A percentile compares a stretch with the other conserved stretches of the same genome.
These are phyloP conservation scores for Ilyonectria robusta DNA, from an alignment of 2,329 filamentous ascomycete genomes.

Conservation along the genomic window DNA sequence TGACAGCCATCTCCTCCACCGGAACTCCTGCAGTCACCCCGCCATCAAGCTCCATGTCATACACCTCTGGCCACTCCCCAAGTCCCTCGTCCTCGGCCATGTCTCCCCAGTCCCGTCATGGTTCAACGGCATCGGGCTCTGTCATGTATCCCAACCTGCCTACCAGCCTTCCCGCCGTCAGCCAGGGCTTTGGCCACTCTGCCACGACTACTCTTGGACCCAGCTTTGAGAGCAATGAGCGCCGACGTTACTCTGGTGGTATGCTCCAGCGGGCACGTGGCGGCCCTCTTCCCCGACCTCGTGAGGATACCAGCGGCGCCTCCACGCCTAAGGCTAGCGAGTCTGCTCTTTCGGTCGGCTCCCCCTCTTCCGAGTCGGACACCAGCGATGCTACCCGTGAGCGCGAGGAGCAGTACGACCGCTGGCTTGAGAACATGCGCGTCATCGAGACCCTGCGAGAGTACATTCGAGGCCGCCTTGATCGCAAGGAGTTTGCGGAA, in stretches of 20 bases:
- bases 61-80: constrained; percentile 83
- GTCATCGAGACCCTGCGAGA: constrained; percentile 74
- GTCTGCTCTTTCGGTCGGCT: constrained; percentile 63
- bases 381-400: constrained; percentile 65
- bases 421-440: constrained; percentile 77
- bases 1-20: constrained; percentile 71
- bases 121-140: constrained; percentile 67
- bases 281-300: constrained; percentile 57
- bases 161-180: constrained; percentile 71
- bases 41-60: constrained; percentile 81
- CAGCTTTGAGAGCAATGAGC: constrained; percentile 74
- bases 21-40: constrained; percentile 85
- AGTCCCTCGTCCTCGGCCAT: constrained; percentile 79
- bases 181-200: constrained; percentile 77
- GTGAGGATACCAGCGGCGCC: constrained; percentile 55
- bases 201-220: constrained; percentile 80
- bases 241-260: constrained; percentile 76
- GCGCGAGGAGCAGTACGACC: constrained; percentile 74
- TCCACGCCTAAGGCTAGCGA: constrained; percentile 62
- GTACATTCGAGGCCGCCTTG: constrained; percentile 70
- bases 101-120: constrained; percentile 76
- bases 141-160: constrained; percentile 81
- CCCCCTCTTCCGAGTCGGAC: constrained; percentile 70
- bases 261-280: constrained; percentile 74
- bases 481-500: constrained; percentile 67